Evolutionary conservation across 257 asterid genomes (phyloP).

Genomic region (Salvia hispanica): DNA sequence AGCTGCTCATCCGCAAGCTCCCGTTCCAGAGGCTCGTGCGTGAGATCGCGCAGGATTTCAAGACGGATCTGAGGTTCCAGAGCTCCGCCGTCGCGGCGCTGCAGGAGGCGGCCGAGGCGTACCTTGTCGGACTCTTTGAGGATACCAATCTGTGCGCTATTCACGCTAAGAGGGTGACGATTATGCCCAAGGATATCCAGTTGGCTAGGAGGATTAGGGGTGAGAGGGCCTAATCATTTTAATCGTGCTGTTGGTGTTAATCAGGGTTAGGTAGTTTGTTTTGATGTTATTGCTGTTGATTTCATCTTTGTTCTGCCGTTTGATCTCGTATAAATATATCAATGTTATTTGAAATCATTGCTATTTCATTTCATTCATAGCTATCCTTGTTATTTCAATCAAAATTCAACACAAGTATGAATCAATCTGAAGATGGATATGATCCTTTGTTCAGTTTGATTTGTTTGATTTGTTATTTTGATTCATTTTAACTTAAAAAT

Average conservation of each 20-base stretch:
- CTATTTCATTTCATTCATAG: too few species aligned
- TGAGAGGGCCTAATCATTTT: conserved; percentile 36
- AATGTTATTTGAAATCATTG: neutral
- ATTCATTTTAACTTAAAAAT: too few species aligned
- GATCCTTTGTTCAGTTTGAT: too few species aligned
- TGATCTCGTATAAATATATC: neutral
- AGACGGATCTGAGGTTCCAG: conserved; percentile 50
- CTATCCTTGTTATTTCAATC: too few species aligned
- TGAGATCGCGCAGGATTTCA: conserved; percentile 50
- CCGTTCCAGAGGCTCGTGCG: conserved; percentile 54
- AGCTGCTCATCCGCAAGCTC: conserved; percentile 45
- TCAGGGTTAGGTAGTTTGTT: conserved; percentile 9
- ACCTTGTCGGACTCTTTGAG: conserved; percentile 44
- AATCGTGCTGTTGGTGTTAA: neutral
- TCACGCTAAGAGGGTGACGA: conserved; percentile 48
- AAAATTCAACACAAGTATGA: too few species aligned
- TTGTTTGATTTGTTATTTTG: too few species aligned
- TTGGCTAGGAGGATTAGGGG: conserved; percentile 47
- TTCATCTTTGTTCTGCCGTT: neutral
- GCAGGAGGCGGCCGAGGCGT: conserved; percentile 47
- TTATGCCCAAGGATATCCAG: conserved; percentile 48
- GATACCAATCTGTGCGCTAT: conserved; percentile 45
- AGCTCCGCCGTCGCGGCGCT: conserved; percentile 46
- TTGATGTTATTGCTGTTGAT: neutral
- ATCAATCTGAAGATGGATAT: too few species aligned